A percentile compares a stretch with the other conserved stretches of the same genome.
Evolutionary conservation across 192 early-diverging fungal species (phyloP).

Genomic region (Podila epigama): DNA sequence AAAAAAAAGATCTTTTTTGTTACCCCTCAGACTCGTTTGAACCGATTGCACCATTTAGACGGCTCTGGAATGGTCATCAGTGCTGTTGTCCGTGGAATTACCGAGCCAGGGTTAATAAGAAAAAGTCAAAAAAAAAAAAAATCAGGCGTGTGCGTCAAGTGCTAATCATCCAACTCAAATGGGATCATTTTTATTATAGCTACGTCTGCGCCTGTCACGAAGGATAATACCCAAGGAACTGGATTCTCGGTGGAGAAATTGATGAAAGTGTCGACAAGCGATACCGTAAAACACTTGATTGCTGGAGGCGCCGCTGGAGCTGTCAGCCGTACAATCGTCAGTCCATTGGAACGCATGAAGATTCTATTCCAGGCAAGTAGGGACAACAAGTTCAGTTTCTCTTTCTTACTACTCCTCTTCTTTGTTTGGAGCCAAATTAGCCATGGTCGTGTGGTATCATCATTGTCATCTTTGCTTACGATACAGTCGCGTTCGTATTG

Average conservation of each 20-base stretch:
- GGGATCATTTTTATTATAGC: too few species aligned
- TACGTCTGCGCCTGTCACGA: too few species aligned
- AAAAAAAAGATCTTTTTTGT: too few species aligned
- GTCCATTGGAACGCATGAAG: conserved; percentile 85
- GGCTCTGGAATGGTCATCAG: too few species aligned
- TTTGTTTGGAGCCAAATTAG: background rate
- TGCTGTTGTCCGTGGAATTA: too few species aligned
- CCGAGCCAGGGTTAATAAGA: too few species aligned
- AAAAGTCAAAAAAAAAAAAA: too few species aligned
- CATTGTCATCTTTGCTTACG: background rate
- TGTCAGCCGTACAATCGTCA: conserved; percentile 80
- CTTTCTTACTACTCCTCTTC: background rate
- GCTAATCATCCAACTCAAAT: too few species aligned
- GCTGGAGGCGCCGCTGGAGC: conserved; percentile 82
- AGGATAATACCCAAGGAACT: background rate
- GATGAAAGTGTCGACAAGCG: conserved; percentile 47
- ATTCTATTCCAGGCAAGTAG: conserved; percentile 79
- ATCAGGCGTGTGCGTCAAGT: too few species aligned
- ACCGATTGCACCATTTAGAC: too few species aligned
- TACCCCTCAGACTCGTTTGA: too few species aligned
- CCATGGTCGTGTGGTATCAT: too few species aligned
- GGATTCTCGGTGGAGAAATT: conserved; percentile 3
- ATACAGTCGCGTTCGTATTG: background rate
- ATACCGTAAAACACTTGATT: conserved; percentile 76
- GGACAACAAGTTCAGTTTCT: background rate